phyloP scores from a whole-genome alignment of 169 alveolate species.

The Plasmodium sp. region DNA sequence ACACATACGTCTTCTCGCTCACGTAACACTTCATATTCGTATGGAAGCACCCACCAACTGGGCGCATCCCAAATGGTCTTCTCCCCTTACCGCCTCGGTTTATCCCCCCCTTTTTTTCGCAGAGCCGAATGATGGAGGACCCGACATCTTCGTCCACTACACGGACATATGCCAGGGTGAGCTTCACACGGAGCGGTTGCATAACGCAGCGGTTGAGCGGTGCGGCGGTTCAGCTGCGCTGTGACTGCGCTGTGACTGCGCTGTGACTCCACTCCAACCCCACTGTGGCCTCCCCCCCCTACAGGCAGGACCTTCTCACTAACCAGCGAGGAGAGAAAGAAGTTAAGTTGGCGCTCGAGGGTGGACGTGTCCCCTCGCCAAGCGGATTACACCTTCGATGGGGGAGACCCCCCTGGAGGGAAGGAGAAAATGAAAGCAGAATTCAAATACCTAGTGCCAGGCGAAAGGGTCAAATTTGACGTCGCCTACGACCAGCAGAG shows the following conservation, averaged over 20 bases:
- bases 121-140: conserved; percentile 70
- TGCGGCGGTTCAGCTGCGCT: too few species aligned
- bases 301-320: conserved; percentile 30
- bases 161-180: conserved; percentile 47
- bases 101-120: not conserved
- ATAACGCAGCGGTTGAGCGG: not conserved
- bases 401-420: not conserved
- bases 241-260: too few species aligned
- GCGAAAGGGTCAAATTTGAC: conserved; percentile 43
- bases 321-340: conserved; percentile 39
- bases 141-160: conserved; percentile 56
- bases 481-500: conserved; percentile 28
- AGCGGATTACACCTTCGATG: conserved; percentile 11
- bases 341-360: conserved; percentile 25
- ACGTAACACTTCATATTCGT: not conserved
- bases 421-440: conserved; percentile 42
- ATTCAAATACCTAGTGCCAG: conserved; percentile 56
- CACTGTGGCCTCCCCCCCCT: not conserved
- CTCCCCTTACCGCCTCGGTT: not conserved
- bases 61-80: not conserved
- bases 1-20: too few species aligned
- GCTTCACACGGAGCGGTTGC: not conserved
- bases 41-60: not conserved
- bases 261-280: too few species aligned
- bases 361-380: not conserved